These are phyloP conservation scores for Exophiala dermatitidis DNA, from an alignment of 2,329 filamentous ascomycete species.

Conservation along the genomic window DNA sequence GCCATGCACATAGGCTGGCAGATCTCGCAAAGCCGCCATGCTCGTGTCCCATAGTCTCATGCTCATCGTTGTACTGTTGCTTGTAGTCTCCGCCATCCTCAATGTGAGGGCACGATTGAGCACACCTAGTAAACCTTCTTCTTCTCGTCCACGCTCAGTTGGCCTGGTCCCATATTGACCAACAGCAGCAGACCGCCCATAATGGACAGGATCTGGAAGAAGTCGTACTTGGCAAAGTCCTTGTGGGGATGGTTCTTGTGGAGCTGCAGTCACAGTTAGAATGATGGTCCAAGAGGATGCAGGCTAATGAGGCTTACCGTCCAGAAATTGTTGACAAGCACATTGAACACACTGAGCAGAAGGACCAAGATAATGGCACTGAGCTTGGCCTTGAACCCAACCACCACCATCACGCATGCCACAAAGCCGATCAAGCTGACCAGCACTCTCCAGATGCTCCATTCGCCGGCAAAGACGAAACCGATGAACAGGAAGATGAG, in stretches of 20 bases:
- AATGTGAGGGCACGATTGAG: background rate
- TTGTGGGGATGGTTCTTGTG: constrained; percentile 98
- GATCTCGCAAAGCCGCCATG: background rate
- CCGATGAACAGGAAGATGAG: constrained; percentile 97
- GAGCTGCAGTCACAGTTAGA: constrained; percentile 52
- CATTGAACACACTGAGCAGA: constrained; percentile 91
- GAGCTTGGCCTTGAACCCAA: constrained; percentile 99
- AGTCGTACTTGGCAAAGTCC: constrained; percentile 99
- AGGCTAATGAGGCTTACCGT: constrained; percentile 58
- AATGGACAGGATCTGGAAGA: constrained; percentile 99
- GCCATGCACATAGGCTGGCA: background rate
- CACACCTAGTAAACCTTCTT: constrained; percentile 89
- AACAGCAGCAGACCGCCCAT: constrained; percentile 88
- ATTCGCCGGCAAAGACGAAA: constrained; percentile 91
- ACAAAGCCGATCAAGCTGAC: constrained; percentile 80
- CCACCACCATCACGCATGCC: constrained; percentile 96
- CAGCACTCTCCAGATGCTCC: constrained; percentile 79
- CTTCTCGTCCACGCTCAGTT: constrained; percentile 99
- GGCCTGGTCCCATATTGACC: constrained; percentile 96
- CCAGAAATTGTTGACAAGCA: constrained; percentile 99
- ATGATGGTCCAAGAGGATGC: constrained; percentile 2
- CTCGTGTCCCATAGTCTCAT: constrained; percentile 19
- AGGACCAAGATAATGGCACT: constrained; percentile 92
- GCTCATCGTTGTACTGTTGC: constrained; percentile 16
- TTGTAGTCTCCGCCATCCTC: background rate